Evolutionary conservation across 768 basidiomycete species (phyloP).

Genomic region (Podaxis sp.): DNA sequence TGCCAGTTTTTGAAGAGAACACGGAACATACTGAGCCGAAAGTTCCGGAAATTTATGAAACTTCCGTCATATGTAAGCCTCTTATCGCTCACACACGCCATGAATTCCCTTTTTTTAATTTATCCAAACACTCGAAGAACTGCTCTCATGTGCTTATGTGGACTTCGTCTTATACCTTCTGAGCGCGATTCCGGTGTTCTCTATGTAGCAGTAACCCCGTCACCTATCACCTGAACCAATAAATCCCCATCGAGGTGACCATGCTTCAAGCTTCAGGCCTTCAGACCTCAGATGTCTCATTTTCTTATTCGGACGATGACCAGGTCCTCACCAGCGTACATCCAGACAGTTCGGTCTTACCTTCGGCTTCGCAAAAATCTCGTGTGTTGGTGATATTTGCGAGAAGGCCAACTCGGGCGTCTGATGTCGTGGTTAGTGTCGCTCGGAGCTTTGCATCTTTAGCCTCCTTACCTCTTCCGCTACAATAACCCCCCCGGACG

Average conservation of each 20-base stretch:
- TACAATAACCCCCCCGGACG: not conserved
- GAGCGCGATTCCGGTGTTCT: not conserved
- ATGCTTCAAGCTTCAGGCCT: too few relatives aligned
- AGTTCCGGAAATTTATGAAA: too few relatives aligned
- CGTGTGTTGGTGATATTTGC: not conserved
- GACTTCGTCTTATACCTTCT: not conserved
- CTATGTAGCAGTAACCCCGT: not conserved
- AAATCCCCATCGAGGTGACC: too few relatives aligned
- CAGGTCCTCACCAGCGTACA: not conserved
- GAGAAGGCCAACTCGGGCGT: constrained; percentile 1
- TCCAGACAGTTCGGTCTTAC: not conserved
- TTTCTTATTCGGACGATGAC: too few relatives aligned
- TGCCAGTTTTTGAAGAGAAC: too few relatives aligned
- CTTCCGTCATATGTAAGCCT: too few relatives aligned
- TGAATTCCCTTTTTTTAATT: too few relatives aligned
- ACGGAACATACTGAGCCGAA: too few relatives aligned
- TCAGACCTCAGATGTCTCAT: too few relatives aligned
- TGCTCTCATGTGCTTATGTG: too few relatives aligned
- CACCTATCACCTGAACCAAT: not conserved
- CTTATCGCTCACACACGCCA: too few relatives aligned
- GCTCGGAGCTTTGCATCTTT: not conserved
- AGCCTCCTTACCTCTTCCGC: not conserved
- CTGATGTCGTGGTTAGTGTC: not conserved
- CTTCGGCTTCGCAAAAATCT: not conserved
- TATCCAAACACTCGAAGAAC: too few relatives aligned